phyloP scores from a whole-genome alignment of 495 filamentous ascomycete genomes.

The Aspergillus biplanus region DNA sequence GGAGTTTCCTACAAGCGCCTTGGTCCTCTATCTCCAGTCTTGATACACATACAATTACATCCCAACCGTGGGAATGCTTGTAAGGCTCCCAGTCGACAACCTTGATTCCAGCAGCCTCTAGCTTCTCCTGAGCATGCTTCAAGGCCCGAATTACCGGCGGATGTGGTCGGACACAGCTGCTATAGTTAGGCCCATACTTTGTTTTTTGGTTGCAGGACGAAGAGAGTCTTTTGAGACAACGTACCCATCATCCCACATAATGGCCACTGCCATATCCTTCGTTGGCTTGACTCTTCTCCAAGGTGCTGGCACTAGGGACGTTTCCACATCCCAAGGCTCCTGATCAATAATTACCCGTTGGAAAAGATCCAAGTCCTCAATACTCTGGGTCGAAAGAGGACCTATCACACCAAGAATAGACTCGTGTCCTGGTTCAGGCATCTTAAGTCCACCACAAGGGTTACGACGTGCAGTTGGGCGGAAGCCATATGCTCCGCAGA shows the following conservation, averaged over 20 bases:
- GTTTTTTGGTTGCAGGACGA: neutral
- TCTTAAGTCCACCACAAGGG: slow-evolving; percentile 44
- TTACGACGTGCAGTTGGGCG: slow-evolving; percentile 60
- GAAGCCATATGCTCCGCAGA: slow-evolving; percentile 60
- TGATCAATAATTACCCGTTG: slow-evolving; percentile 59
- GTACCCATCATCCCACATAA: slow-evolving; percentile 70
- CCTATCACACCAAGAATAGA: slow-evolving; percentile 64
- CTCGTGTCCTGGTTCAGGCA: slow-evolving; percentile 60
- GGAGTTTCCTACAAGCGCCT: neutral
- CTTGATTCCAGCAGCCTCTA: slow-evolving; percentile 55
- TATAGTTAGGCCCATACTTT: neutral
- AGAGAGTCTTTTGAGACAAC: slow-evolving; percentile 25
- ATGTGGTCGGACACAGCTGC: slow-evolving; percentile 56
- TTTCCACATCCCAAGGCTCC: slow-evolving; percentile 66
- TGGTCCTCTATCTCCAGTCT: neutral
- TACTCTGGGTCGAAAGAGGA: slow-evolving; percentile 58
- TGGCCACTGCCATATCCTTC: slow-evolving; percentile 62
- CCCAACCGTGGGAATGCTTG: slow-evolving; percentile 62
- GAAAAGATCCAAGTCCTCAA: slow-evolving; percentile 68
- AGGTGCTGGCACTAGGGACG: slow-evolving; percentile 58
- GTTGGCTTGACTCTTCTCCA: slow-evolving; percentile 53
- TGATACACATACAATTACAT: slow-evolving; percentile 49
- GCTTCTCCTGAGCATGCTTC: slow-evolving; percentile 54
- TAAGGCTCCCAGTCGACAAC: slow-evolving; percentile 70
- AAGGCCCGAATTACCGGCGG: slow-evolving; percentile 69